These are phyloP conservation scores for Talaromyces adpressus DNA, from an alignment of 495 filamentous ascomycete species.

Conservation along the genomic window DNA sequence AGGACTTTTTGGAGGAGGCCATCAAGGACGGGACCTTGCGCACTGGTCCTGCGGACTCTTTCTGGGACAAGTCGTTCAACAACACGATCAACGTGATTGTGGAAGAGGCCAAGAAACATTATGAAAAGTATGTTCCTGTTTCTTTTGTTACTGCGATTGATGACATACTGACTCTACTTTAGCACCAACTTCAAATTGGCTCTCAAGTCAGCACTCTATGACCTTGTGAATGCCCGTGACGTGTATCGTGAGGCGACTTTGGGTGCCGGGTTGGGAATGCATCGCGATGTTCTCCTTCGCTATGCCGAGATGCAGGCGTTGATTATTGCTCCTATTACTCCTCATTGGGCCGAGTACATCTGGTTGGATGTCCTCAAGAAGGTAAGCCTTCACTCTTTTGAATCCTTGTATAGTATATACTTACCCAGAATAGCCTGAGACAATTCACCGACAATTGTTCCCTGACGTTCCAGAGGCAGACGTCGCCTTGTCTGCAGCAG, in stretches of 20 bases:
- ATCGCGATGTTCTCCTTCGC: slow-evolving; percentile 63
- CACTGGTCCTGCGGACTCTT: slow-evolving; percentile 61
- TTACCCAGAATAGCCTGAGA: slow-evolving; percentile 32
- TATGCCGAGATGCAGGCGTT: slow-evolving; percentile 88
- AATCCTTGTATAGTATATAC: slow-evolving; percentile 14
- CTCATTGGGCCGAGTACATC: slow-evolving; percentile 92
- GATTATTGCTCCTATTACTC: slow-evolving; percentile 70
- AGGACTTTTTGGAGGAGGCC: slow-evolving; percentile 88
- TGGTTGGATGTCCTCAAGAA: slow-evolving; percentile 85
- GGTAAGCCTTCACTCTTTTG: slow-evolving; percentile 23
- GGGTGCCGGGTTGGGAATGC: slow-evolving; percentile 72
- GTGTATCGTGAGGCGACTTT: slow-evolving; percentile 78
- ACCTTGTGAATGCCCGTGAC: slow-evolving; percentile 79
- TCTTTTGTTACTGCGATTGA: background rate
- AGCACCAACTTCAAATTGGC: slow-evolving; percentile 83
- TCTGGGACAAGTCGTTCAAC: slow-evolving; percentile 85
- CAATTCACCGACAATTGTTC: slow-evolving; percentile 74
- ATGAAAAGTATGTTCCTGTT: slow-evolving; percentile 47
- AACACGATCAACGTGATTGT: slow-evolving; percentile 90
- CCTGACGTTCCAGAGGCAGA: slow-evolving; percentile 61
- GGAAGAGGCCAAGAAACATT: slow-evolving; percentile 65
- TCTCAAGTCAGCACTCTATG: slow-evolving; percentile 83
- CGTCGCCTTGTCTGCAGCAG: slow-evolving; percentile 60
- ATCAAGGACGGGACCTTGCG: slow-evolving; percentile 65
- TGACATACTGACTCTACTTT: slow-evolving; percentile 23